Evolutionary conservation across 2,329 filamentous ascomycete species (phyloP), one percentile per base, ranked within the genome.

Genomic region (Hymenoscyphus fructigenus): DNA sequence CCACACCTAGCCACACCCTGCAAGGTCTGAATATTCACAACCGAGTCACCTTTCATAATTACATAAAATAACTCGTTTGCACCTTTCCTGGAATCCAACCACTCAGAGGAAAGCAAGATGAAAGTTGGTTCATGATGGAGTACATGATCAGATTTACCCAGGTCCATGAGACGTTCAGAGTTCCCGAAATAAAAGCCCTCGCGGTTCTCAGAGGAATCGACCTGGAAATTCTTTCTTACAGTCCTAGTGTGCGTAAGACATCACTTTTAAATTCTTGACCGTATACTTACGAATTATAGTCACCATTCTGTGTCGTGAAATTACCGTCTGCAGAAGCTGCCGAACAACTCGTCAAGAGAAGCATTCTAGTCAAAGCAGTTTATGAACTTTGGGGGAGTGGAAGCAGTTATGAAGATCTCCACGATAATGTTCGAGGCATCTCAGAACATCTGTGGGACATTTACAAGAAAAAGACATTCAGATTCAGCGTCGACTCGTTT

Each of bases 141-240:
- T 98, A 91, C 75, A 84, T 99, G 66, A 88, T 99, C 69, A 91
- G 94, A 72, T 93, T 98, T 76, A 90, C 89, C 56, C 95, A 98
- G 78, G 83, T 85, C 65, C 93, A 98, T 77, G 92, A 97, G 80
- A 90, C 87, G n/a, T 99, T 99, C 76, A 90, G 94, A 47, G 82
- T 88, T 63, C 87, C 93, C 2, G 95, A 99, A 78, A 85, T 97
- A 15, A 81, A 94, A 73, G 88, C 95, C 28, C 81, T 99, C 23
- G 93, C 92, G 3, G 80, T 86, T 10, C 76, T 94, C 5, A 85
- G 88, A 63, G 83, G 83, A 10, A 80, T 95, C 41, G 78, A 89
- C 28, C 75, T 97, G 61, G 83, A 91, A 70, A 84, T 97, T 66
- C 71, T 94, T n/a, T 85, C 82, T 7, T 97, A 98, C 76, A 84